Base-by-base conservation (phyloP, 2,329 filamentous ascomycete species). In the Fulvia fulva region DNA sequence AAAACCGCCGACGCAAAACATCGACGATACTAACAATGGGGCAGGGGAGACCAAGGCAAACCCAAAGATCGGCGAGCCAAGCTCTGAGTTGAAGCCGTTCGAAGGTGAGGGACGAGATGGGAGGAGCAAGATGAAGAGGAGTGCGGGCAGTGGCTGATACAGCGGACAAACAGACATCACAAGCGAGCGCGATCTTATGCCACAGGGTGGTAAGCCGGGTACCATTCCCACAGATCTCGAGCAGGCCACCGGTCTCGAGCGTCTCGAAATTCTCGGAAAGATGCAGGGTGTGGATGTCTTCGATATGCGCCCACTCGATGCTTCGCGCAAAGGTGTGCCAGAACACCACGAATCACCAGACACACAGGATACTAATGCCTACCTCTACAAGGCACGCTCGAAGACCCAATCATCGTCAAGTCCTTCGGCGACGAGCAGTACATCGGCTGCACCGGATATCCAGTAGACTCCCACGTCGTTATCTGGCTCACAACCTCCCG, bases 231-330 rank as follows among this genome's bases (percentile, higher is more conserved):
- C 90, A 79, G 94, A 99, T 78, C 78, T 96, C 75, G 91, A 97
- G 77, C 94, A 99, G 78, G 81, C 94, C 60, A 97, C 94, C 70
- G 94, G 94, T 89, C 84, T 97, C 61, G 94, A 99, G 83, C 92
- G 94, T 85, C 85, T 99, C 70, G 94, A 99, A 80, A 94, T 99
- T 73, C 83, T 99, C 76, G 94, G 94, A 80, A 99, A 99, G 87
- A 96, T 97, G 89, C 91, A 97, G 83, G 92, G 94, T 67, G 82
- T 97, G 71, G 94, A 99, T 75, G 83, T 97, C 75, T 99, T 99
- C 81, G 92, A 99, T 81, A 96, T 97, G 94, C 88, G 86, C 78
- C 94, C 94, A 64, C 85, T 99, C 70, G 94, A 97, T 76, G 83
- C 93, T 65, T 94, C 89, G 76, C 87, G 94, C 74, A 85, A 84